Percentiles rank a stretch among this genome's conserved stretches.
phyloP scores from a whole-genome alignment of 1,284 basidiomycete species.

The Wolfiporia cocos region DNA sequence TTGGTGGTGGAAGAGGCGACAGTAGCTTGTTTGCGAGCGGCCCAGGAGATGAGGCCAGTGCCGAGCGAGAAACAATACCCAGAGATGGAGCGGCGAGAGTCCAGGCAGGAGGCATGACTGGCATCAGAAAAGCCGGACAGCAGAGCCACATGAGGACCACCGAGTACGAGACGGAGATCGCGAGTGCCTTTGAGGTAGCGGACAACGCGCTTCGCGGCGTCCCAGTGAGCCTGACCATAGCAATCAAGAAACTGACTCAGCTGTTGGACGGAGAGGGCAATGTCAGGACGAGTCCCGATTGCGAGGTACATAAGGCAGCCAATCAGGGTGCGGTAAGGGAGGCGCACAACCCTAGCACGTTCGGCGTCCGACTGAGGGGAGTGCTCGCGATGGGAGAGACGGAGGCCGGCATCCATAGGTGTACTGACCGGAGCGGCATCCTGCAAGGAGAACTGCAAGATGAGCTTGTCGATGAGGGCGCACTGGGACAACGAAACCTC shows the following conservation, averaged over 20 bases:
- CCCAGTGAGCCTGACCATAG: neutral
- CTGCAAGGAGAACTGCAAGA: constrained; percentile 19
- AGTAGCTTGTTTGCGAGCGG: constrained; percentile 26
- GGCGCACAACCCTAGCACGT: neutral
- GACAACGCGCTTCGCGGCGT: constrained; percentile 31
- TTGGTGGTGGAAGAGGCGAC: constrained; percentile 15
- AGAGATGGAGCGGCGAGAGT: constrained; percentile 24
- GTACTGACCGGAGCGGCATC: constrained; percentile 15
- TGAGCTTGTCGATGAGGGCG: constrained; percentile 23
- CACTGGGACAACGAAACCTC: constrained; percentile 25
- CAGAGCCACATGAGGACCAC: constrained; percentile 23
- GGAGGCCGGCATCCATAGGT: constrained; percentile 6
- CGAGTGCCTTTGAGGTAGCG: constrained; percentile 34
- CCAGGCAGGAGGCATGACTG: constrained; percentile 33
- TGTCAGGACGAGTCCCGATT: constrained; percentile 24
- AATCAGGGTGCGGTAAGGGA: constrained; percentile 3
- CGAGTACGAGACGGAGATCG: constrained; percentile 24
- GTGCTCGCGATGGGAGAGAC: neutral
- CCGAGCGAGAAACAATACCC: constrained; percentile 27
- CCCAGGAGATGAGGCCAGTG: constrained; percentile 28
- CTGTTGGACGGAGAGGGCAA: constrained; percentile 3
- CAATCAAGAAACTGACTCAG: neutral
- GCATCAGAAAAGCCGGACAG: constrained; percentile 36
- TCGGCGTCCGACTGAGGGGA: neutral
- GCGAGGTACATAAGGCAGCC: constrained; percentile 30